Conservation (phyloP, 2,329 filamentous ascomycete species). For the Aspergillus japonicus region DNA sequence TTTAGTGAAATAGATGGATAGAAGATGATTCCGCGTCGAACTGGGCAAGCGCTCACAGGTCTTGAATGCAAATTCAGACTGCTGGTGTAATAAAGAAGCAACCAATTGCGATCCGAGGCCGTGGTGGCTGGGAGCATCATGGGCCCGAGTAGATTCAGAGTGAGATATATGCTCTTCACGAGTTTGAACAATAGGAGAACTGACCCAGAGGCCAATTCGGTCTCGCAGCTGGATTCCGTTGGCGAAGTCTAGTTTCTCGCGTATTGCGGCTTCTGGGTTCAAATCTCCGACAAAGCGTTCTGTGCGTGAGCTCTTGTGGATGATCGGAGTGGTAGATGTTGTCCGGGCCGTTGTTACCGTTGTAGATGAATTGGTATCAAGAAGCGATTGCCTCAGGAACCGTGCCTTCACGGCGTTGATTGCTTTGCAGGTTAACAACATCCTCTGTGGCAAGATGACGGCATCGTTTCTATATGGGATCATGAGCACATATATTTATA, state of each 20-base stretch:
- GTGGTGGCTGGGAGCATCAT: not conserved
- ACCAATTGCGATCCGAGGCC: constrained; percentile 10
- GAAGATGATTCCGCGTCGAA: constrained; percentile 32
- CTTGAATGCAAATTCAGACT: constrained; percentile 25
- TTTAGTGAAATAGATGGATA: constrained; percentile 38
- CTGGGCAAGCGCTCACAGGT: constrained; percentile 33
- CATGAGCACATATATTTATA: not conserved
- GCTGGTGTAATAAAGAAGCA: constrained; percentile 23
- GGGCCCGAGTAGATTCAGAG: not conserved
- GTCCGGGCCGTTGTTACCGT: not conserved
- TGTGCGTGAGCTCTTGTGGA: constrained; percentile 15
- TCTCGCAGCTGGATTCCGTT: constrained; percentile 26
- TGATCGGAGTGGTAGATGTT: constrained; percentile 4
- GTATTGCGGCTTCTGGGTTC: constrained; percentile 42
- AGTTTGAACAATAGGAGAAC: constrained; percentile 18
- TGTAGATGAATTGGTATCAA: not conserved
- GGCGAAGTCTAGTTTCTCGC: constrained; percentile 30
- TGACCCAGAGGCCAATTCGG: constrained; percentile 36
- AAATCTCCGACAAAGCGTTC: constrained; percentile 43
- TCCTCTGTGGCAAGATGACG: constrained; percentile 25
- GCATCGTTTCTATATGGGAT: constrained; percentile 31
- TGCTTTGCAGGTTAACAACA: not conserved
- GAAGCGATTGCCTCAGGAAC: not conserved
- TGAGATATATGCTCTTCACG: constrained; percentile 3
- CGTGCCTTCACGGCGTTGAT: not conserved